These are phyloP conservation scores for Tilletiopsis washingtonensis DNA, from an alignment of 1,284 basidiomycete species.

Conservation along the genomic window DNA sequence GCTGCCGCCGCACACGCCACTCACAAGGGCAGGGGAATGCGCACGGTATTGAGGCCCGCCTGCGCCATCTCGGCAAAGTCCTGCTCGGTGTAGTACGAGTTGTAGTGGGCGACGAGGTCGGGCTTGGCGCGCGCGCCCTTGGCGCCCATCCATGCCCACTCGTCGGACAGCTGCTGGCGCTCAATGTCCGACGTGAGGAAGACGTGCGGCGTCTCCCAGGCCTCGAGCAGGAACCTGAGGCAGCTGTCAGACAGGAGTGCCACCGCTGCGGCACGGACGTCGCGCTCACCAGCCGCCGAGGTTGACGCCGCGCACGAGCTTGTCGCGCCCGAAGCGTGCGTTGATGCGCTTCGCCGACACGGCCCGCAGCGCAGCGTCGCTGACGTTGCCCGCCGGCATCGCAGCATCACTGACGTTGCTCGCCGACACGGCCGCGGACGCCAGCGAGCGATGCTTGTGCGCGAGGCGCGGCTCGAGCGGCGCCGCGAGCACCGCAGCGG, in stretches of 20 bases:
- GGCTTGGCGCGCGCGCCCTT: not conserved
- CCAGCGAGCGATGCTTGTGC: not conserved
- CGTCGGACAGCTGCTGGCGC: constrained; percentile 6
- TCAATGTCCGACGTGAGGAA: not conserved
- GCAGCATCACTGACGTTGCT: not conserved
- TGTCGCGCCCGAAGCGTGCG: not conserved
- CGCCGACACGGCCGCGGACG: not conserved
- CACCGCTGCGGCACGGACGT: too few relatives aligned
- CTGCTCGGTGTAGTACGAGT: constrained; percentile 44
- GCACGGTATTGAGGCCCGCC: constrained; percentile 47
- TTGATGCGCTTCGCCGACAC: not conserved
- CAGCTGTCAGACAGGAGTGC: too few relatives aligned
- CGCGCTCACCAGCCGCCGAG: constrained; percentile 4
- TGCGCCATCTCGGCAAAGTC: constrained; percentile 47
- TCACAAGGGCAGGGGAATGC: not conserved
- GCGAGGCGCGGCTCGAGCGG: too few relatives aligned
- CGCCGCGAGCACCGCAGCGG: not conserved
- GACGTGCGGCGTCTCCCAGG: constrained; percentile 1
- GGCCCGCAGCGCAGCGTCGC: not conserved
- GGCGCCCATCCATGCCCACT: constrained; percentile 23
- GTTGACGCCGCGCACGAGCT: not conserved
- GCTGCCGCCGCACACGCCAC: constrained; percentile 1
- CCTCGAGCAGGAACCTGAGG: constrained; percentile 6
- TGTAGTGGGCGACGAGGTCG: constrained; percentile 35
- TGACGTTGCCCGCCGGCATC: not conserved